Evolutionary conservation across 2,329 filamentous ascomycete genomes (phyloP).

Genomic region (Aspergillus neoniger): DNA sequence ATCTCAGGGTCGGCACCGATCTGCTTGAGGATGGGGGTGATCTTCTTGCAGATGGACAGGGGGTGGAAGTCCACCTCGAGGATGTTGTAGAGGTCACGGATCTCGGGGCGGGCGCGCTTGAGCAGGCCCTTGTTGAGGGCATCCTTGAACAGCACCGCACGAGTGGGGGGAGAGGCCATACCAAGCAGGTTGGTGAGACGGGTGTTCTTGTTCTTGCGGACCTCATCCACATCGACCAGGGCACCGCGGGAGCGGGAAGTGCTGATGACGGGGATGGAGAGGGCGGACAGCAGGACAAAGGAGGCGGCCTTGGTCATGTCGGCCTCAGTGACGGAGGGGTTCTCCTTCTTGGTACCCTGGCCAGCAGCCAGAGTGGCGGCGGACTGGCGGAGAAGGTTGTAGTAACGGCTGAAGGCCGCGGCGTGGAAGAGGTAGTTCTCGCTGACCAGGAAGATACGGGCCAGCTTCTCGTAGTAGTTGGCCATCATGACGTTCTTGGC

Average conservation of each 20-base stretch:
- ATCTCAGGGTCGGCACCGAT: slow-evolving; percentile 94
- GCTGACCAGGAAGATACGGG: slow-evolving; percentile 95
- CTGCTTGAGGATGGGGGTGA: slow-evolving; percentile 90
- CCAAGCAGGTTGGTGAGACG: slow-evolving; percentile 93
- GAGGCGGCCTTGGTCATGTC: slow-evolving; percentile 94
- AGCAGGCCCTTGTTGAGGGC: slow-evolving; percentile 92
- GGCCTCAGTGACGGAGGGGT: slow-evolving; percentile 82
- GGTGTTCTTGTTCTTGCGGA: slow-evolving; percentile 97
- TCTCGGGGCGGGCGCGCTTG: slow-evolving; percentile 89
- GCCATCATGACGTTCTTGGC: slow-evolving; percentile 99
- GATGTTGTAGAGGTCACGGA: slow-evolving; percentile 96
- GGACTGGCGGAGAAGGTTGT: slow-evolving; percentile 91
- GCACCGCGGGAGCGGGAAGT: slow-evolving; percentile 93
- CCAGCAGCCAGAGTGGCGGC: slow-evolving; percentile 78
- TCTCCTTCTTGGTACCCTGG: slow-evolving; percentile 90
- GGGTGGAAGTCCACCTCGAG: slow-evolving; percentile 99
- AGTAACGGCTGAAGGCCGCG: slow-evolving; percentile 95
- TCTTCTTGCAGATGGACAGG: slow-evolving; percentile 98
- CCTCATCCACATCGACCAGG: slow-evolving; percentile 94
- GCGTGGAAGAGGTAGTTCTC: slow-evolving; percentile 99
- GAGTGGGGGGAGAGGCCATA: slow-evolving; percentile 86
- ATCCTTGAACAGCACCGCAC: slow-evolving; percentile 90
- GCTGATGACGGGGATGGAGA: slow-evolving; percentile 99
- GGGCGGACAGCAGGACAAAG: slow-evolving; percentile 89
- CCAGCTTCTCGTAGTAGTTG: slow-evolving; percentile 99